Conservation (phyloP, 2,329 filamentous ascomycete genomes). For the Plenodomus lindquistii region DNA sequence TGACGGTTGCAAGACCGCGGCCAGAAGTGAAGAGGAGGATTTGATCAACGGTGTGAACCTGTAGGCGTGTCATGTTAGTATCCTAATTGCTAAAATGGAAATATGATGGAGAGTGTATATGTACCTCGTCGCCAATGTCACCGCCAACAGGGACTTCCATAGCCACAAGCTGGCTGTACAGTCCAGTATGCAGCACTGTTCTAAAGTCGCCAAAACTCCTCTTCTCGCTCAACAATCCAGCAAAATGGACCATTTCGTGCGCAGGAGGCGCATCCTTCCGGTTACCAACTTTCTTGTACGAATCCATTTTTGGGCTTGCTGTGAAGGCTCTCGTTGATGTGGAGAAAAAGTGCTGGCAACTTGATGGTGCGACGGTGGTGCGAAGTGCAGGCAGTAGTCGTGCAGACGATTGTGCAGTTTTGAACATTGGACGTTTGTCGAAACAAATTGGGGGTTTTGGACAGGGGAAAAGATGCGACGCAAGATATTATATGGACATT, state of each 20-base stretch:
- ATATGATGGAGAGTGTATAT: background rate
- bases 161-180: constrained; percentile 65
- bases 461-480: background rate
- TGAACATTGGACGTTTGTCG: constrained; percentile 35
- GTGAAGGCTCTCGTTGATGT: background rate
- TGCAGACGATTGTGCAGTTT: constrained; percentile 6
- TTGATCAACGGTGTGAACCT: constrained; percentile 64
- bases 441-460: background rate
- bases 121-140: constrained; percentile 68
- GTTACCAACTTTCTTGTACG: constrained; percentile 34
- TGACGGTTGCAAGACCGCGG: constrained; percentile 61
- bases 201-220: constrained; percentile 63
- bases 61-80: constrained; percentile 1
- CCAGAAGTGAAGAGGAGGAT: constrained; percentile 67
- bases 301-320: constrained; percentile 19
- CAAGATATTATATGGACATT: background rate
- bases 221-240: constrained; percentile 58
- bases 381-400: background rate
- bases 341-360: background rate
- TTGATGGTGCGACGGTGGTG: constrained; percentile 7
- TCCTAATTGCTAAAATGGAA: background rate
- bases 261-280: constrained; percentile 31
- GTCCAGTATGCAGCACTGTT: constrained; percentile 64
- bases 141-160: constrained; percentile 68
- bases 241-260: constrained; percentile 64